phyloP scores from a whole-genome alignment of 2,329 filamentous ascomycete species.

The Colletotrichum siamense region DNA sequence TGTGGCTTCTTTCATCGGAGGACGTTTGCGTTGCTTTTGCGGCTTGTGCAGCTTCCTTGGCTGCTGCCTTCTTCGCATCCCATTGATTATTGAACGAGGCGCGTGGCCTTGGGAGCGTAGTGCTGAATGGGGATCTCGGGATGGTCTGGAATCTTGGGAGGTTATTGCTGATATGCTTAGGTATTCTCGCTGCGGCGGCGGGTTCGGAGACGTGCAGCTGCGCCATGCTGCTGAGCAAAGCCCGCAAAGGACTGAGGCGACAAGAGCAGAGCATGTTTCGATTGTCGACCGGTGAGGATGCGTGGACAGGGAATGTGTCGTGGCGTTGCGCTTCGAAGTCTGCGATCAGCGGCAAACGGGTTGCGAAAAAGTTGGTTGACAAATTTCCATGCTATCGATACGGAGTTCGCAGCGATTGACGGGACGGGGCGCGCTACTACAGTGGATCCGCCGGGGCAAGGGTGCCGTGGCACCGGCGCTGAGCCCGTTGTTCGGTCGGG shows the following conservation, averaged over 20 bases:
- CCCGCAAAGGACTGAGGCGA: conserved; percentile 46
- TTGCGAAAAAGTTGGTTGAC: not conserved
- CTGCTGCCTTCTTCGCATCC: not conserved
- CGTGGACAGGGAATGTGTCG: not conserved
- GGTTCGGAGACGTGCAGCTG: conserved; percentile 39
- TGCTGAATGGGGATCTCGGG: not conserved
- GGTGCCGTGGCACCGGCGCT: conserved; percentile 2
- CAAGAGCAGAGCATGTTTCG: conserved; percentile 54
- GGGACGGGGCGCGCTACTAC: conserved; percentile 2
- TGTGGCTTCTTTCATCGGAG: not conserved
- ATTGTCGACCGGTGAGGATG: not conserved
- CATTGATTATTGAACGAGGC: not conserved
- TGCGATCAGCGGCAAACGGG: not conserved
- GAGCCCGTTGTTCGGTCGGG: not conserved
- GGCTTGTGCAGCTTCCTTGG: not conserved
- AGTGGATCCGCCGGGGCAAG: not conserved
- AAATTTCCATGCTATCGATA: not conserved
- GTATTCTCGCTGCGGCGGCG: conserved; percentile 3
- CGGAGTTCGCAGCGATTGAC: not conserved
- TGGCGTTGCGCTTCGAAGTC: not conserved
- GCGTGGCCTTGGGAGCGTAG: not conserved
- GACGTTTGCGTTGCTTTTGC: not conserved
- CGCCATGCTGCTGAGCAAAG: conserved; percentile 53
- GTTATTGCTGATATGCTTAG: not conserved
- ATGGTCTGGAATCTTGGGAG: not conserved